These are phyloP conservation scores for Thermochaetoides dissita DNA, from an alignment of 2,329 filamentous ascomycete species.

Conservation along the genomic window DNA sequence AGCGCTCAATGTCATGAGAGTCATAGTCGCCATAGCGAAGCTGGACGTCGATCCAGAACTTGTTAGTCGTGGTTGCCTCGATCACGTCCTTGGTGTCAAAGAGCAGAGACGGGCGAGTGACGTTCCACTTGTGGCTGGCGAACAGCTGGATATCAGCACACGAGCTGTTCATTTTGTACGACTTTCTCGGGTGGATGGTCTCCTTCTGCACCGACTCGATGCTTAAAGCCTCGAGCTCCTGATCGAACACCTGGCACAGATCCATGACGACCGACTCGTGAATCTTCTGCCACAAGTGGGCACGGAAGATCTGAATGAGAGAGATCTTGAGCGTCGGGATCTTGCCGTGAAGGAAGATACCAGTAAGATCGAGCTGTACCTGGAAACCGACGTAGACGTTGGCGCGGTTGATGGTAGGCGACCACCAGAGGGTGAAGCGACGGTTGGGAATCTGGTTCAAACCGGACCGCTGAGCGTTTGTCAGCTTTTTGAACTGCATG, in stretches of 20 bases:
- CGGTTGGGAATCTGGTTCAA: constrained; percentile 97
- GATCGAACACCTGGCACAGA: constrained; percentile 94
- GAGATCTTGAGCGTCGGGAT: constrained; percentile 97
- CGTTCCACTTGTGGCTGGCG: constrained; percentile 97
- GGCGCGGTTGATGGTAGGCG: constrained; percentile 79
- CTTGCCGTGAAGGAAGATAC: constrained; percentile 98
- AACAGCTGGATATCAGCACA: constrained; percentile 96
- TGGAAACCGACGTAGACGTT: constrained; percentile 99
- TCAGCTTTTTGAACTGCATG: constrained; percentile 99
- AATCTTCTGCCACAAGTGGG: constrained; percentile 99
- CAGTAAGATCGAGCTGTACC: constrained; percentile 91
- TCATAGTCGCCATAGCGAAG: constrained; percentile 96
- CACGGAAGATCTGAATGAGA: constrained; percentile 96
- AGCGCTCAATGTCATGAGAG: constrained; percentile 95
- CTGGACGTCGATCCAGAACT: constrained; percentile 98
- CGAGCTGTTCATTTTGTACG: constrained; percentile 99
- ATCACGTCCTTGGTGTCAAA: constrained; percentile 96
- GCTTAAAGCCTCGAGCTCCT: constrained; percentile 85
- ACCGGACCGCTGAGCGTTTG: constrained; percentile 92
- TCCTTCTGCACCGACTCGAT: constrained; percentile 98
- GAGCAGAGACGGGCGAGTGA: constrained; percentile 79
- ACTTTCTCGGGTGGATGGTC: constrained; percentile 96
- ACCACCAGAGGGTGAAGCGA: constrained; percentile 98
- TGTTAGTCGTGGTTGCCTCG: constrained; percentile 88
- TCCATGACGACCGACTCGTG: constrained; percentile 99